phyloP scores from a whole-genome alignment of 140 eudicot species.

The Bidens hawaiensis region DNA sequence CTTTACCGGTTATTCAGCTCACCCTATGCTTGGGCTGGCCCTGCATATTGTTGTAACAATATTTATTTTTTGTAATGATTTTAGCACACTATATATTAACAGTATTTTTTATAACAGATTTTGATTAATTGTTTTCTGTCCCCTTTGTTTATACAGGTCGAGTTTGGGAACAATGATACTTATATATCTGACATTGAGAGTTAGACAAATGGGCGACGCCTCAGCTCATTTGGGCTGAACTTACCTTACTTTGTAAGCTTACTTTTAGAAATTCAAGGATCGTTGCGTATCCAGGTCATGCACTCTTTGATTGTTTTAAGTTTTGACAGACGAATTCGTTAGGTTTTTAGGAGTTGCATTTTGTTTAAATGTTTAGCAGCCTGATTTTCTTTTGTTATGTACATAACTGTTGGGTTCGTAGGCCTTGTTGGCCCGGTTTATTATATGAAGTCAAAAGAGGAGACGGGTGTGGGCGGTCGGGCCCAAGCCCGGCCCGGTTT shows the following conservation, averaged over 20 bases:
- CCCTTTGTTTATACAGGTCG: constrained; percentile 46
- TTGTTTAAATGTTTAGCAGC: constrained; percentile 13
- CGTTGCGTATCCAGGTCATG: constrained; percentile 3
- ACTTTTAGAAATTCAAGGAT: constrained; percentile 1
- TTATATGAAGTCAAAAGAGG: no score
- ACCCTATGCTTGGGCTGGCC: no score
- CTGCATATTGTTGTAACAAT: not conserved
- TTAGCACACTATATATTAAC: not conserved
- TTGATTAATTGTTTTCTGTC: no score
- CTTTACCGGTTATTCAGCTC: no score
- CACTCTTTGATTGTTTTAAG: constrained; percentile 1
- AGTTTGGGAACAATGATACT: constrained; percentile 77
- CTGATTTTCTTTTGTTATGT: constrained; percentile 15
- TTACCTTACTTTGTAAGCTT: constrained; percentile 5
- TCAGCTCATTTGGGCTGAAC: constrained; percentile 27
- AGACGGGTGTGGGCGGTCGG: no score
- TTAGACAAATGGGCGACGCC: constrained; percentile 56
- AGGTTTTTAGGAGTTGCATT: constrained; percentile 13
- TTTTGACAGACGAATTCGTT: constrained; percentile 12
- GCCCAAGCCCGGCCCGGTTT: no score
- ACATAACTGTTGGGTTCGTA: no score
- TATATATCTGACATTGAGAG: constrained; percentile 74
- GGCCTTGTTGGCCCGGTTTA: no score
- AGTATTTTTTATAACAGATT: no score
- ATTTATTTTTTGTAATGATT: not conserved